These are phyloP conservation scores for Hygrophorus russula DNA, from an alignment of 768 basidiomycete species.

Conservation along the genomic window DNA sequence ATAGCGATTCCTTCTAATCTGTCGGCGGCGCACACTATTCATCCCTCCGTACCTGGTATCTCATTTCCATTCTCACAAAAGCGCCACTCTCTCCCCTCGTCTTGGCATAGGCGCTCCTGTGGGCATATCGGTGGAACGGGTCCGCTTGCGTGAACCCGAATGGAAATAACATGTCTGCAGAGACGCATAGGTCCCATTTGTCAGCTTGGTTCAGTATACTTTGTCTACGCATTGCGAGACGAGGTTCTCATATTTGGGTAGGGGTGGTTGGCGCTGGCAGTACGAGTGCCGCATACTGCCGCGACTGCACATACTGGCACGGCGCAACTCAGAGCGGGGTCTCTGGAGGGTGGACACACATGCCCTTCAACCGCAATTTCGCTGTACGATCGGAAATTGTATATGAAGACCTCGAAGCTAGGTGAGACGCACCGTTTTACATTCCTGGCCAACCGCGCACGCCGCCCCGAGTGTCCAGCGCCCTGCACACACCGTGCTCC, in stretches of 20 bases:
- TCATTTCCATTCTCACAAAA: constrained; percentile 27
- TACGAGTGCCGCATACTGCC: constrained; percentile 25
- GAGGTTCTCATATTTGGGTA: constrained; percentile 43
- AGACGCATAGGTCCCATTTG: constrained; percentile 37
- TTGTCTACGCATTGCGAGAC: constrained; percentile 49
- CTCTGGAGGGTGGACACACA: constrained; percentile 25
- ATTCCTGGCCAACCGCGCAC: constrained; percentile 40
- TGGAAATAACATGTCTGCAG: constrained; percentile 51
- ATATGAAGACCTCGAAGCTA: neutral
- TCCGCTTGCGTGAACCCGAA: constrained; percentile 31
- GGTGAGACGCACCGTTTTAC: too few relatives aligned
- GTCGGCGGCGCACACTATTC: constrained; percentile 36
- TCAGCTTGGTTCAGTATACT: constrained; percentile 38
- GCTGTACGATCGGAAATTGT: constrained; percentile 9
- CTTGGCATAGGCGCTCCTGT: constrained; percentile 50
- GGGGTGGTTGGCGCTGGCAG: constrained; percentile 35
- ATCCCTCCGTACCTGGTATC: constrained; percentile 54
- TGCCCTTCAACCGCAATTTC: constrained; percentile 15
- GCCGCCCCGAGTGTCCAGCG: constrained; percentile 27
- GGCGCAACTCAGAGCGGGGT: too few relatives aligned
- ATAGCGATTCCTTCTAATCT: constrained; percentile 25
- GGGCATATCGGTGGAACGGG: constrained; percentile 43
- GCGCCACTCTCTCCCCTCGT: constrained; percentile 50
- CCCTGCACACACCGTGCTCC: constrained; percentile 28
- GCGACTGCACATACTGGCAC: too few relatives aligned